These are phyloP conservation scores for Phytophthora pisi DNA, from an alignment of 352 stramenopile species.

Conservation along the genomic window DNA sequence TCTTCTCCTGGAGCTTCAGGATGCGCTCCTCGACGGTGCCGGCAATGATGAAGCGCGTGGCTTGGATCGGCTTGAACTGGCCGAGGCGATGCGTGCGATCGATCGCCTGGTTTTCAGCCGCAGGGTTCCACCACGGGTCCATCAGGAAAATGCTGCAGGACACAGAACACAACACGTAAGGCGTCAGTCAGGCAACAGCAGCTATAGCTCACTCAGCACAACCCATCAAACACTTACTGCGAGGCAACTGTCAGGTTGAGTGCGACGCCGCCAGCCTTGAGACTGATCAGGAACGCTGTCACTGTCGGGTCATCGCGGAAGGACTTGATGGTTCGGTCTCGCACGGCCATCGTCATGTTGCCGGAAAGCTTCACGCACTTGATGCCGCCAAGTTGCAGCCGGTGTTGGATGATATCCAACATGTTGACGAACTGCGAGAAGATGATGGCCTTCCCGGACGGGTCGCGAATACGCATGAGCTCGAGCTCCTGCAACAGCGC, in stretches of 20 bases:
- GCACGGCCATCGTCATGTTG: slow-evolving; percentile 88
- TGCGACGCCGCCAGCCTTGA: slow-evolving; percentile 98
- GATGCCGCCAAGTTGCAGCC: slow-evolving; percentile 89
- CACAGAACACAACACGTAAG: not conserved
- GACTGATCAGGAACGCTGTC: slow-evolving; percentile 96
- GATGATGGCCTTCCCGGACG: slow-evolving; percentile 97
- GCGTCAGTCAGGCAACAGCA: slow-evolving; percentile 18
- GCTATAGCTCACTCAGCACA: not conserved
- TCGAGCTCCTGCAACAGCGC: slow-evolving; percentile 97
- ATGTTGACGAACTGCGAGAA: slow-evolving; percentile 99
- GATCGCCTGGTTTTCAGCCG: slow-evolving; percentile 95
- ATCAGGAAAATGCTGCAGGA: slow-evolving; percentile 93
- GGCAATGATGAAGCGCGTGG: slow-evolving; percentile 97
- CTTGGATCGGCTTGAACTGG: slow-evolving; percentile 97
- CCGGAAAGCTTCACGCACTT: slow-evolving; percentile 93
- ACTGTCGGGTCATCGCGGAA: slow-evolving; percentile 93
- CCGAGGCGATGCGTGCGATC: slow-evolving; percentile 98
- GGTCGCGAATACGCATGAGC: slow-evolving; percentile 92
- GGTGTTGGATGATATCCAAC: slow-evolving; percentile 98
- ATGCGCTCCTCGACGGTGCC: slow-evolving; percentile 99
- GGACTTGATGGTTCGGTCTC: slow-evolving; percentile 77
- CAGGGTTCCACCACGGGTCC: slow-evolving; percentile 99
- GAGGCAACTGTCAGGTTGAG: slow-evolving; percentile 98
- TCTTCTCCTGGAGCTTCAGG: slow-evolving; percentile 95
- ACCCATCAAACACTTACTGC: slow-evolving; percentile 68